Evolutionary conservation across 345 rosid species (phyloP).

Genomic region (Euphorbia pulcherrima): DNA sequence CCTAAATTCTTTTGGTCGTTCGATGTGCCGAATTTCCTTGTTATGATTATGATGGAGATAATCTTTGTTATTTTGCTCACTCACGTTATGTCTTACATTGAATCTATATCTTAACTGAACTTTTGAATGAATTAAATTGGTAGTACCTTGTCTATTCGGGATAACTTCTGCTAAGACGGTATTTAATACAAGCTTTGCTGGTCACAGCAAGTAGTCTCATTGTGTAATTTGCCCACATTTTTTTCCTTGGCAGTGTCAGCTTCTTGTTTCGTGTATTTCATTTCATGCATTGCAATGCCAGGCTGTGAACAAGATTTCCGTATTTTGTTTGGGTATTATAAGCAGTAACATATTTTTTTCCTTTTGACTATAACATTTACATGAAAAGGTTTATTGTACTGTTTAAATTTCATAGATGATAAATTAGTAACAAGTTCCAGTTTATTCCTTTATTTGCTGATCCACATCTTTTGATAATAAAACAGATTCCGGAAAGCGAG

Average conservation of each 20-base stretch:
- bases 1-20: neutral
- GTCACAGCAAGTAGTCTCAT: neutral
- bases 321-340: neutral
- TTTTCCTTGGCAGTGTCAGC: neutral
- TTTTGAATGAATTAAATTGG: neutral
- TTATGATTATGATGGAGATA: neutral
- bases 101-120: neutral
- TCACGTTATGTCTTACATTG: too few species aligned
- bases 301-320: neutral
- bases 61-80: neutral
- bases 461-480: neutral
- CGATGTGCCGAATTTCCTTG: neutral
- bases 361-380: neutral
- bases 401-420: neutral
- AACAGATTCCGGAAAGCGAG: constrained; percentile 65
- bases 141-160: neutral
- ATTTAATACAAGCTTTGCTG: neutral
- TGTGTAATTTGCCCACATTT: neutral
- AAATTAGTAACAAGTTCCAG: neutral
- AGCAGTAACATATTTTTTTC: neutral
- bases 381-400: neutral
- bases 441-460: constrained; percentile 10
- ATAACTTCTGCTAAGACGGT: neutral
- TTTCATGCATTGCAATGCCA: neutral
- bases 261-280: neutral